Conservation (phyloP, 306 rosid species). For the Herpetospermum pedunculosum region DNA sequence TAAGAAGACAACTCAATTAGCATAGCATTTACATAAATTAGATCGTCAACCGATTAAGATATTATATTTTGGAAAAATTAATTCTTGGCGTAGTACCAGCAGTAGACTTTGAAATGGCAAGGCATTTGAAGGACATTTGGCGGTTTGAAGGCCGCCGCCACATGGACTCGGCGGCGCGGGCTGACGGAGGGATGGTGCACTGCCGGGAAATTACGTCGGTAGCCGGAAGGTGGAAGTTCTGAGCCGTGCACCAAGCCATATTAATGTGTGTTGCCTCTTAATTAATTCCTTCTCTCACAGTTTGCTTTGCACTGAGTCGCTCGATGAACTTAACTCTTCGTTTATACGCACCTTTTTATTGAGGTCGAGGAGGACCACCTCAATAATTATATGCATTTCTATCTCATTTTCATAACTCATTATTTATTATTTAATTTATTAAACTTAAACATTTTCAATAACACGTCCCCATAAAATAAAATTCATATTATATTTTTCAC, state of each 20-base stretch:
- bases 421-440: too few species aligned
- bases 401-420: too few species aligned
- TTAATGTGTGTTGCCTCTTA: not conserved
- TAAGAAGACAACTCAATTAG: not conserved
- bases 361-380: not conserved
- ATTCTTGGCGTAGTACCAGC: conserved; percentile 23
- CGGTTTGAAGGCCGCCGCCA: conserved; percentile 47
- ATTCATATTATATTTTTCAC: too few species aligned
- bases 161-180: conserved; percentile 24
- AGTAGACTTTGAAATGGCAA: conserved; percentile 33
- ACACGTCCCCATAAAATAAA: too few species aligned
- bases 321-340: not conserved
- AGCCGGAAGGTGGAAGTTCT: conserved; percentile 40
- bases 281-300: not conserved
- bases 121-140: conserved; percentile 47
- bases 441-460: too few species aligned
- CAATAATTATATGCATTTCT: not conserved
- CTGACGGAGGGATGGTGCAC: conserved; percentile 25
- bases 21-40: too few species aligned
- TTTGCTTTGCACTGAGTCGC: not conserved
- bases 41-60: too few species aligned
- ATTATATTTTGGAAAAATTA: too few species aligned
- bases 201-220: conserved; percentile 21
- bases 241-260: conserved; percentile 64
- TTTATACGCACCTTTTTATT: not conserved